Evolutionary conservation across 2,329 filamentous ascomycete species (phyloP).

Genomic region (Thelonectria discophora): DNA sequence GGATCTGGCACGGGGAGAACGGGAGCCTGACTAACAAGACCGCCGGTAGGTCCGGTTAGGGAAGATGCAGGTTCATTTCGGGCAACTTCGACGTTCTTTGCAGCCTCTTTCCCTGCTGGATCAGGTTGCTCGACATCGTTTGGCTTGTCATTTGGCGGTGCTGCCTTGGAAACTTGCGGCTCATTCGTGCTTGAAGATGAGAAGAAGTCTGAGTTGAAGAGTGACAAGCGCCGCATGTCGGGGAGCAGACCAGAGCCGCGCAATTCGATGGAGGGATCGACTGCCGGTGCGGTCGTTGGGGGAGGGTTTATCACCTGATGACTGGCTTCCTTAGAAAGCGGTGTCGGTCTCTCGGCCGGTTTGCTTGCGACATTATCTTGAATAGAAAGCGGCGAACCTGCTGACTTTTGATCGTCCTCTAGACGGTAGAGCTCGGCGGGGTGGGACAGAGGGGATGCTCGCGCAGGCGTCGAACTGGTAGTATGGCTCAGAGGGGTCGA

Average conservation of each 20-base stretch:
- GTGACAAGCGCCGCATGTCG: slow-evolving; percentile 65
- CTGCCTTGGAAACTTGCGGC: slow-evolving; percentile 28
- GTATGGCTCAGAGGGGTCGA: slow-evolving; percentile 37
- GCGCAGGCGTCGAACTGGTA: slow-evolving; percentile 43
- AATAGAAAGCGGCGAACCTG: slow-evolving; percentile 66
- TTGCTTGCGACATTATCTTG: slow-evolving; percentile 58
- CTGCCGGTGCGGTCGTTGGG: neutral
- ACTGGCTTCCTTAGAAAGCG: slow-evolving; percentile 23
- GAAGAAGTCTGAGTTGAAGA: slow-evolving; percentile 68
- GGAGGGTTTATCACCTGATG: slow-evolving; percentile 6
- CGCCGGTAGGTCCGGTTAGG: neutral
- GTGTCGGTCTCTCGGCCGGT: slow-evolving; percentile 46
- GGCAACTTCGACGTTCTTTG: neutral
- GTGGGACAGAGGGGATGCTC: slow-evolving; percentile 71
- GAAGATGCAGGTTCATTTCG: slow-evolving; percentile 1
- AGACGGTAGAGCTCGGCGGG: slow-evolving; percentile 82
- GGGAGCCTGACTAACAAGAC: slow-evolving; percentile 16
- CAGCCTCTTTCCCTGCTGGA: neutral
- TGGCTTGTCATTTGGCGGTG: slow-evolving; percentile 17
- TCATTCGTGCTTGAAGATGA: slow-evolving; percentile 45
- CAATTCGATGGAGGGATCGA: slow-evolving; percentile 29
- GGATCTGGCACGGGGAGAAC: slow-evolving; percentile 34
- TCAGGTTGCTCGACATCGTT: slow-evolving; percentile 6
- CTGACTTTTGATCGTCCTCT: slow-evolving; percentile 67
- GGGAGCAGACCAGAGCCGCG: slow-evolving; percentile 61